A percentile compares a stretch with the other conserved stretches of the same genome.
These are phyloP conservation scores for Sabuloglossum arenarium DNA, from an alignment of 495 filamentous ascomycete species.

Conservation along the genomic window DNA sequence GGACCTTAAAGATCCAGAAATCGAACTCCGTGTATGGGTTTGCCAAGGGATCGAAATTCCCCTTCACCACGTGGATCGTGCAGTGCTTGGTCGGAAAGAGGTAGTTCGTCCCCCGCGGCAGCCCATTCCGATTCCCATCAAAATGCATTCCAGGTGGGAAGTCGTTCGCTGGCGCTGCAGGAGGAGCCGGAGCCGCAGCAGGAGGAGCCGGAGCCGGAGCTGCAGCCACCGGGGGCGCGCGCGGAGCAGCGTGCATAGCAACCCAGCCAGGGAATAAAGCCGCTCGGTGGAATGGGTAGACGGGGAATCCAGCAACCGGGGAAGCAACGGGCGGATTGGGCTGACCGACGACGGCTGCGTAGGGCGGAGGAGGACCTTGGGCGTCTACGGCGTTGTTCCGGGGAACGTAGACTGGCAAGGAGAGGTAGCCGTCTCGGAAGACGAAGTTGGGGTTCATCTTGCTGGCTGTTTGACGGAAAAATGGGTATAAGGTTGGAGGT, in stretches of 20 bases:
- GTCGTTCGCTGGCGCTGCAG: background rate
- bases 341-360: background rate
- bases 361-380: no score
- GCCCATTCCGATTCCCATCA: background rate
- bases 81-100: constrained; percentile 7
- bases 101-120: background rate
- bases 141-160: constrained; percentile 3
- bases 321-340: background rate
- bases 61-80: constrained; percentile 7
- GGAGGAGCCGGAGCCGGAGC: background rate
- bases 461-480: no score
- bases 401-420: no score
- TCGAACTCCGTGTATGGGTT: background rate
- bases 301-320: background rate
- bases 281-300: background rate
- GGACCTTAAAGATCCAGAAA: background rate
- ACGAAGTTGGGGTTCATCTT: no score
- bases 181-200: constrained; percentile 2
- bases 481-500: no score
- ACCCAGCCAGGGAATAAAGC: no score
- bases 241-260: no score
- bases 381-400: no score
- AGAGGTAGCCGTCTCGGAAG: no score
- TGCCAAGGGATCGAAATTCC: constrained; percentile 5
- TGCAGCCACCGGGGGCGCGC: background rate